phyloP scores from a whole-genome alignment of 371 early-diverging fungal genomes.

The Catenaria anguillulae region DNA sequence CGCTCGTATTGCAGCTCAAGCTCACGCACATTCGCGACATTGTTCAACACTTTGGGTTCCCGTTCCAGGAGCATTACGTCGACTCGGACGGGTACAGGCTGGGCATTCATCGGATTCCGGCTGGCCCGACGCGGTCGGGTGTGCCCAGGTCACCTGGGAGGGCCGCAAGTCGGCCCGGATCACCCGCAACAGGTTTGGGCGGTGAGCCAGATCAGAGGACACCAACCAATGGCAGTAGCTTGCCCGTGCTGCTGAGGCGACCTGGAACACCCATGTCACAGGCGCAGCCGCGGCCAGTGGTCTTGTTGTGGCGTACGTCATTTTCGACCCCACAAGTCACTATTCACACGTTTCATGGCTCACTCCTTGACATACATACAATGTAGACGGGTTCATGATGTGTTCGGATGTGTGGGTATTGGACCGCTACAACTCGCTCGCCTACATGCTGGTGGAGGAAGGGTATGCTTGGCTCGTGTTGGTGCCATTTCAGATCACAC shows the following conservation, averaged over 20 bases:
- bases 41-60: constrained; percentile 39
- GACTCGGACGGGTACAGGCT: constrained; percentile 82
- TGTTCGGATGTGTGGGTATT: constrained; percentile 83
- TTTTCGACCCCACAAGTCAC: too few relatives aligned
- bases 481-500: too few relatives aligned
- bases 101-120: constrained; percentile 72
- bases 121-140: constrained; percentile 5
- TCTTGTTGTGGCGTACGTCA: neutral
- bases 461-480: constrained; percentile 41
- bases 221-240: too few relatives aligned
- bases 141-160: too few relatives aligned
- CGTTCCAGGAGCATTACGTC: constrained; percentile 68
- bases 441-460: constrained; percentile 52
- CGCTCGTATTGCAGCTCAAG: neutral
- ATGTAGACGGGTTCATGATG: constrained; percentile 89
- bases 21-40: constrained; percentile 3
- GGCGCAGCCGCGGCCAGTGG: too few relatives aligned
- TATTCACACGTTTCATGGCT: too few relatives aligned
- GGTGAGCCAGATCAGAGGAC: too few relatives aligned
- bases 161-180: too few relatives aligned
- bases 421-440: constrained; percentile 41
- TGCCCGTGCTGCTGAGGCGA: too few relatives aligned
- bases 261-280: too few relatives aligned
- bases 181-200: too few relatives aligned
- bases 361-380: too few relatives aligned